phyloP scores from a whole-genome alignment of 2,329 filamentous ascomycete genomes.

The Phyllosticta citrichinensis region DNA sequence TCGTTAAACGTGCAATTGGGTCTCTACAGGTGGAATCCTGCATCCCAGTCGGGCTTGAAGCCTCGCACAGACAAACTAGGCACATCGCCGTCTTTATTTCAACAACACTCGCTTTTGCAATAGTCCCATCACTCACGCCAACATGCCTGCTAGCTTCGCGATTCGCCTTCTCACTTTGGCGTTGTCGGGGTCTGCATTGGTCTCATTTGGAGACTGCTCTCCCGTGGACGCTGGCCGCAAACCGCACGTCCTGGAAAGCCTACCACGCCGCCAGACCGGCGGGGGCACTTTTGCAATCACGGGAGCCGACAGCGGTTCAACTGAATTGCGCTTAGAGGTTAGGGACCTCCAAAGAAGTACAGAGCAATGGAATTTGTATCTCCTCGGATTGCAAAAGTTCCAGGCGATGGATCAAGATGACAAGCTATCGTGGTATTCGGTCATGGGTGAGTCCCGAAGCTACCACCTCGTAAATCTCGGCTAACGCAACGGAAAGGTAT shows the following conservation, averaged over 20 bases:
- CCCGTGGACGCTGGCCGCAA: background rate
- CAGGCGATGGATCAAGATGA: slow-evolving; percentile 55
- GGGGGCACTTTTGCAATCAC: slow-evolving; percentile 14
- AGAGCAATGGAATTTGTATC: slow-evolving; percentile 65
- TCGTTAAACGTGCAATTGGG: background rate
- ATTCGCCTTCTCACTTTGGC: slow-evolving; percentile 2
- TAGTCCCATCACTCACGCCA: background rate
- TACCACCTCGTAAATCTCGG: background rate
- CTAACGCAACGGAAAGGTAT: slow-evolving; percentile 48
- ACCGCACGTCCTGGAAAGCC: background rate
- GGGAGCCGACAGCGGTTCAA: slow-evolving; percentile 14
- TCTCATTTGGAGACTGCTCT: background rate
- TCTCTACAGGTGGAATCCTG: background rate
- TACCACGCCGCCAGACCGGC: background rate
- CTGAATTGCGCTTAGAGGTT: slow-evolving; percentile 52
- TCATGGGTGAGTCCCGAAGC: slow-evolving; percentile 50
- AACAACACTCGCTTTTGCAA: background rate
- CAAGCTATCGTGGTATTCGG: slow-evolving; percentile 65
- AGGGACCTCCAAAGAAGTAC: slow-evolving; percentile 51
- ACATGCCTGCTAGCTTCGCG: background rate
- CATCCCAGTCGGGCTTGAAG: background rate
- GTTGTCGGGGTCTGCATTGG: slow-evolving; percentile 1
- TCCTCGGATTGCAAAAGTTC: slow-evolving; percentile 65
- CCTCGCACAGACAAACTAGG: slow-evolving; percentile 1
- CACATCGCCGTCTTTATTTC: slow-evolving; percentile 12